phyloP scores from a whole-genome alignment of 2,329 filamentous ascomycete species.

The Madurella mycetomatis region DNA sequence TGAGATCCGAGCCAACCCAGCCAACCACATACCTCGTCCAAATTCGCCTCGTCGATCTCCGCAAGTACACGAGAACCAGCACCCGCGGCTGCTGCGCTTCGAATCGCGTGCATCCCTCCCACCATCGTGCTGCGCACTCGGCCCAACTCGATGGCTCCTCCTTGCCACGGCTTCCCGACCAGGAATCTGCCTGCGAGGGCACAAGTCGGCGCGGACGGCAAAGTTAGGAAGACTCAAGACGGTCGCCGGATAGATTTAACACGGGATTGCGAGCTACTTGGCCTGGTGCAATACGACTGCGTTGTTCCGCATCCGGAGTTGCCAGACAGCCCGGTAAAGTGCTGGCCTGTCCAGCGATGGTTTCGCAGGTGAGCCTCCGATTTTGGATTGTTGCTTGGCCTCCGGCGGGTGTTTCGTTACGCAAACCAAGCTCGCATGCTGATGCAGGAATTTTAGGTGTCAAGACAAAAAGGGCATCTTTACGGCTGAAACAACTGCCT shows the following conservation, averaged over 20 bases:
- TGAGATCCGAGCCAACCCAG: not conserved
- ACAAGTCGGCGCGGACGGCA: conserved; percentile 46
- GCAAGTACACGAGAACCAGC: conserved; percentile 48
- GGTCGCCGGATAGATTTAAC: conserved; percentile 43
- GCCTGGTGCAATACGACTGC: conserved; percentile 59
- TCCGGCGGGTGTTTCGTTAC: too few relatives aligned
- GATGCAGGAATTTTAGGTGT: conserved; percentile 42
- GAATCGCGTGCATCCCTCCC: conserved; percentile 32
- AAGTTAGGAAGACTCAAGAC: conserved; percentile 47
- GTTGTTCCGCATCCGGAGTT: conserved; percentile 46
- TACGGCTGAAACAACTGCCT: conserved; percentile 59
- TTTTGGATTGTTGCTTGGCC: too few relatives aligned
- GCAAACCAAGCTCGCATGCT: conserved; percentile 5
- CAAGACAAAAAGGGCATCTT: conserved; percentile 54
- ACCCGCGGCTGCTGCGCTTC: conserved; percentile 36
- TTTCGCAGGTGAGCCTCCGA: conserved; percentile 51
- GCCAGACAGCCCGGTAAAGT: conserved; percentile 46
- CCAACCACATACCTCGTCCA: conserved; percentile 50
- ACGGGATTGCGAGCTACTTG: conserved; percentile 50
- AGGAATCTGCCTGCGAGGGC: conserved; percentile 46
- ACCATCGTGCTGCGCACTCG: conserved; percentile 17
- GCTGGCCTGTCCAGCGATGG: conserved; percentile 54
- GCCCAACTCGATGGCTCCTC: conserved; percentile 51
- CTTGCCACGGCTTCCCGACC: conserved; percentile 51
- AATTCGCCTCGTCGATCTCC: conserved; percentile 53